Percentiles rank a stretch among this genome's conserved stretches.
phyloP scores from a whole-genome alignment of 176 grass and related monocot genomes.

The Carex kokanica region DNA sequence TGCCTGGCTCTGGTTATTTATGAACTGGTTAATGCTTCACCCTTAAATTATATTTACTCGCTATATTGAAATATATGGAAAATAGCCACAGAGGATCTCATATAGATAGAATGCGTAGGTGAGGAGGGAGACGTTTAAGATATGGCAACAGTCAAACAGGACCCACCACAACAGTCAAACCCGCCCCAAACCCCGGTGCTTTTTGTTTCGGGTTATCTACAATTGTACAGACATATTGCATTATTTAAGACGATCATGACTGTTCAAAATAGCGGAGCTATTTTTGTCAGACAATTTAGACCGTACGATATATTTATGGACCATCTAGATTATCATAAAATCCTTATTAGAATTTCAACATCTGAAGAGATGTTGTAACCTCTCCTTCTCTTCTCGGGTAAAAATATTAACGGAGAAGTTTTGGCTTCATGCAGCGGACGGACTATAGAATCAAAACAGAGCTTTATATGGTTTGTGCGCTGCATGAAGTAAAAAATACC shows the following conservation, averaged over 20 bases:
- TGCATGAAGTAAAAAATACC: no score
- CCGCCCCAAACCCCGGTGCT: not conserved
- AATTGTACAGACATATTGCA: not conserved
- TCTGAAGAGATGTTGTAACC: not conserved
- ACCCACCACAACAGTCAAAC: slow-evolving; percentile 14
- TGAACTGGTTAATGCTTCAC: not conserved
- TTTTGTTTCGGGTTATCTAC: not conserved
- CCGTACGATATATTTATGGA: not conserved
- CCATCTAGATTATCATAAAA: not conserved
- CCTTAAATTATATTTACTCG: not conserved
- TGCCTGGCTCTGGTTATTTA: no score
- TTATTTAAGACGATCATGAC: rapidly evolving
- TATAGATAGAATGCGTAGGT: not conserved
- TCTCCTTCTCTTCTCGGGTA: not conserved
- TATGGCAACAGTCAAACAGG: not conserved
- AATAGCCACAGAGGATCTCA: not conserved
- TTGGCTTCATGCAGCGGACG: no score
- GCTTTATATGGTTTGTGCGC: no score
- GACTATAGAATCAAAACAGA: no score
- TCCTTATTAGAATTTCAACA: not conserved
- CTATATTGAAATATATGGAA: not conserved
- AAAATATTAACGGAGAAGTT: no score
- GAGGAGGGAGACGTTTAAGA: not conserved
- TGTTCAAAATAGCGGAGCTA: not conserved
- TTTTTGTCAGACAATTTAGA: not conserved